Percentiles rank a stretch among this genome's conserved stretches.
Conservation (phyloP, 2,329 filamentous ascomycete genomes). For the Zasmidium cellare region DNA sequence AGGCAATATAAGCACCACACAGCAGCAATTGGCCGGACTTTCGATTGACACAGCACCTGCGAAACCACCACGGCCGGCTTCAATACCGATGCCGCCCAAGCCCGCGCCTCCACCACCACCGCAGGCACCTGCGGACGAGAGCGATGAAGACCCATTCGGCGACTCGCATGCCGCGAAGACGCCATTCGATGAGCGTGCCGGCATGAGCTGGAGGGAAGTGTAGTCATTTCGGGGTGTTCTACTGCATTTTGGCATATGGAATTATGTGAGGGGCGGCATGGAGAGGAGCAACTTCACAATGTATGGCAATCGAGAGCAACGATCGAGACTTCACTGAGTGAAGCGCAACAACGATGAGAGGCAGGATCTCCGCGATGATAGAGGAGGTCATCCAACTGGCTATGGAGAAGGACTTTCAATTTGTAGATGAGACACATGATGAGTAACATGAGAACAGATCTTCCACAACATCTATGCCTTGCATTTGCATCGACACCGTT, state of each 20-base stretch:
- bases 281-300: neutral
- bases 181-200: conserved; percentile 36
- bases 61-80: conserved; percentile 48
- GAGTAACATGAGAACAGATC: neutral
- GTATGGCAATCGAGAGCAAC: neutral
- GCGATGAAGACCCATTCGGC: conserved; percentile 84
- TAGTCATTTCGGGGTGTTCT: conserved; percentile 23
- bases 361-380: neutral
- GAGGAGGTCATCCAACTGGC: neutral
- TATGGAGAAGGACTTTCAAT: neutral
- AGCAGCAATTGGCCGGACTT: conserved; percentile 48
- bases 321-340: neutral
- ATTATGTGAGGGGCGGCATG: neutral
- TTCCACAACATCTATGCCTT: neutral
- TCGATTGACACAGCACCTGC: conserved; percentile 42
- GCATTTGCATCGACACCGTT: no score
- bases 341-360: neutral
- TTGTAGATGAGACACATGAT: conserved; percentile 1
- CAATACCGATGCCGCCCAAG: conserved; percentile 39
- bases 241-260: neutral
- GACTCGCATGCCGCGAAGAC: conserved; percentile 72
- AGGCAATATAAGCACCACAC: conserved; percentile 27
- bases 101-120: conserved; percentile 22
- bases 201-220: conserved; percentile 39
- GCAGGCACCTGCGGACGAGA: conserved; percentile 60